phyloP scores from a whole-genome alignment of 371 early-diverging fungal genomes.

The Mucor piriformis region DNA sequence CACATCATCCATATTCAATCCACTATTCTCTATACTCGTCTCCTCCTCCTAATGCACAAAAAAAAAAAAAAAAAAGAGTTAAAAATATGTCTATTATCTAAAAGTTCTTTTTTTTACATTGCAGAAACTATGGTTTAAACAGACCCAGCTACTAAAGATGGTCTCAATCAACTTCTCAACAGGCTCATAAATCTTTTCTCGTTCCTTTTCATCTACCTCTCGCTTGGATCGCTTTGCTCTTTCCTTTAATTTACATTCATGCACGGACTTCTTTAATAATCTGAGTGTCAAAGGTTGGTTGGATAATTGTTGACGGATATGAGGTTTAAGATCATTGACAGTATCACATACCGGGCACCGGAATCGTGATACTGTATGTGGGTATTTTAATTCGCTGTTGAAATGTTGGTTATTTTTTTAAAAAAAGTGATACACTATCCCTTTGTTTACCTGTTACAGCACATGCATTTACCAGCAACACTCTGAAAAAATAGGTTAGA shows the following conservation, averaged over 20 bases:
- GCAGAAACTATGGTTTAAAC: conserved; percentile 76
- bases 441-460: conserved; percentile 53
- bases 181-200: conserved; percentile 44
- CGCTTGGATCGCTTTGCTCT: conserved; percentile 28
- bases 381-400: conserved; percentile 76
- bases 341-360: conserved; percentile 93
- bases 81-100: too few species aligned
- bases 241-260: conserved; percentile 38
- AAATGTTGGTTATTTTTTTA: too few species aligned
- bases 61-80: not conserved
- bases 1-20: conserved; percentile 69
- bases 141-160: conserved; percentile 67
- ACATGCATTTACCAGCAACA: conserved; percentile 54
- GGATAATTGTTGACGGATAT: conserved; percentile 28
- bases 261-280: conserved; percentile 46
- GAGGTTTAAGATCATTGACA: conserved; percentile 72
- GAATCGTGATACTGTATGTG: conserved; percentile 70
- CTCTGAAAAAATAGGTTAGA: conserved; percentile 5
- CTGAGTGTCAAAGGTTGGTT: conserved; percentile 55
- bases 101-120: too few species aligned
- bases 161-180: conserved; percentile 62
- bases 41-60: conserved; percentile 56
- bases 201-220: conserved; percentile 30
- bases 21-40: conserved; percentile 64
- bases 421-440: not conserved